A percentile compares a stretch with the other conserved stretches of the same genome.
Conservation (phyloP, 257 asterid species). For the Nicotiana paniculata region DNA sequence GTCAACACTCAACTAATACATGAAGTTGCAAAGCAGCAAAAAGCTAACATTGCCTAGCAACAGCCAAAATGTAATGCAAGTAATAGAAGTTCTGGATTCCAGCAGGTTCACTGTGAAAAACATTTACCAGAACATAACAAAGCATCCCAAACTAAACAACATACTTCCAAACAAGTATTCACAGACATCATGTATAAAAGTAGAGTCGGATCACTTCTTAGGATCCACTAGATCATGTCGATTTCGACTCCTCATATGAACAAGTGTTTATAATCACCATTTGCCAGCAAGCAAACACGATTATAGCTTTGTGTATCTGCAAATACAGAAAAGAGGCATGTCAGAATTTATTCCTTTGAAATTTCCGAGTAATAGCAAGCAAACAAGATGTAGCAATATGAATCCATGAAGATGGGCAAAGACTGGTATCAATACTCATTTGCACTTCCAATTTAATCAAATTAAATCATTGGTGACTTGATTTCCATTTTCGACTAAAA, state of each 20-base stretch:
- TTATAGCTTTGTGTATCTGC: slow-evolving; percentile 61
- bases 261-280: slow-evolving; percentile 68
- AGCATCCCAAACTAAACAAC: not conserved
- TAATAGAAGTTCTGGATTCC: not conserved
- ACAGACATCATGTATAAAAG: not conserved
- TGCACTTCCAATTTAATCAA: not conserved
- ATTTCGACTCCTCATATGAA: slow-evolving; percentile 33
- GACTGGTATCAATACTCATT: not conserved
- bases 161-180: not conserved
- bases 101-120: not conserved
- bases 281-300: slow-evolving; percentile 59
- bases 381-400: not conserved
- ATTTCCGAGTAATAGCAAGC: not conserved
- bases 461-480: not conserved
- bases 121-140: not conserved
- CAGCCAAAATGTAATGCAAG: not conserved
- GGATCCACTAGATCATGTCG: not conserved
- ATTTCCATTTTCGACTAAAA: not conserved
- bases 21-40: not conserved
- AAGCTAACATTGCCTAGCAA: not conserved
- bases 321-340: slow-evolving; percentile 2
- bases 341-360: not conserved
- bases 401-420: not conserved
- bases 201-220: not conserved
- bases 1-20: not conserved